Base-by-base conservation (phyloP, 1,284 basidiomycete species). In the Marasmius fiardii region DNA sequence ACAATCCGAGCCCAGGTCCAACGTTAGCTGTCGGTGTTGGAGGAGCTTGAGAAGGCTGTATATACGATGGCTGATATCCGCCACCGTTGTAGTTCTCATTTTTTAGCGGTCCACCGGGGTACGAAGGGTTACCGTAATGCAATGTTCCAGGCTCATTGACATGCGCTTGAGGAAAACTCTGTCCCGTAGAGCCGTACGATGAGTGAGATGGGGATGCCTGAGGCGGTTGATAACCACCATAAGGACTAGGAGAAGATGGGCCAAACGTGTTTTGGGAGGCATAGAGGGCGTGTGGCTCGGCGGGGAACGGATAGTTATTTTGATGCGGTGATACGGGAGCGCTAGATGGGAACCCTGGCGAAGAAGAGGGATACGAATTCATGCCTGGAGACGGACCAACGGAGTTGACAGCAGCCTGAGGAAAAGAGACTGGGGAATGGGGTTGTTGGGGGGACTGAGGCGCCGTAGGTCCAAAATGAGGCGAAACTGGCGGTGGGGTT, bases 31-130 rank as follows among this genome's bases (percentile, higher is more conserved):
- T 18, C 20, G 47, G 28, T 31, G 47, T 18, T 26, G 47, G 47
- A 8, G 21, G 44, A 20, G 28, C 31, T 31, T 34, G 45, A 53
- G 20, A 35, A 51, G 47, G 35, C n/a, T 53, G 55, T 16, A n/a
- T 28, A 31, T 45, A 34, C 5, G 49, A 34, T 41, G 58, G 52
- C 34, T 47, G 35, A 51, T 49, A 49, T 33, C 47, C 47, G 47
- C 47, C 47, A 49, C 14, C 8, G 18, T 18, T 16, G 28, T 26
- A 8, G 21, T 20, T 20, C 10, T 12, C 20, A 20, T 60, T 57
- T 53, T 55, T 55, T 26, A 56, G 23, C 10, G 52, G 44, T 14
- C 55, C 56, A 51, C 39, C 52, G 24, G 60, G 44, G 20, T 21
- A 56, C 23, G 57, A 47, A 50, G 51, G 39, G 28, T 50, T 20